Base-by-base conservation (phyloP, 768 basidiomycete genomes). In the Gloeopeniophorella convolvens region DNA sequence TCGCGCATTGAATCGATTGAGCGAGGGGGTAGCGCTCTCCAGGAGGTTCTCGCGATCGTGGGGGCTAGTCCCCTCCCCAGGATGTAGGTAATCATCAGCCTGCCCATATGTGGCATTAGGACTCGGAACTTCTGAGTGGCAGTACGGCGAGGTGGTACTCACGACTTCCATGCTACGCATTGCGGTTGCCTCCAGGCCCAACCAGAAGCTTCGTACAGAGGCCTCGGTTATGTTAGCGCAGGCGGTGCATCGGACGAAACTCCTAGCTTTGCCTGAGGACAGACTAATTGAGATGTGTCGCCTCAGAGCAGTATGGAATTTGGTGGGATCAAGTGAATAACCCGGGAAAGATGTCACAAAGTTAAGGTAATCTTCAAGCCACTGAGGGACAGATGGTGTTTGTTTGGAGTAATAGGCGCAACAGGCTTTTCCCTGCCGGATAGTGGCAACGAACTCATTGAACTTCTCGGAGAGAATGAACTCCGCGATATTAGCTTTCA, bases 191-290 rank as follows among this genome's bases (percentile, higher is more conserved):
- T 40, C 40, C 9, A 54, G 13, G 3, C 11, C 52, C 3, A 37
- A 9, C 50, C 50, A 51, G 27, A 51, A 51, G 3, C 24, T 16
- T 13, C 45, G 30, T 40, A 51, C n/a, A n/a, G n/a, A n/a, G n/a
- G n/a, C n/a, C n/a, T n/a, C n/a, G n/a, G n/a, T n/a, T n/a, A n/a
- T n/a, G n/a, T n/a, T n/a, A n/a, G n/a, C n/a, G n/a, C n/a, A n/a
- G n/a, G n/a, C n/a, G n/a, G n/a, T n/a, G n/a, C n/a, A n/a, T n/a
- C n/a, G n/a, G n/a, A n/a, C n/a, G n/a, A n/a, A n/a, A n/a, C n/a
- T n/a, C n/a, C n/a, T n/a, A n/a, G n/a, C n/a, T n/a, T n/a, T n/a
- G n/a, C n/a, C n/a, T n/a, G n/a, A n/a, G n/a, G n/a, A n/a, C n/a
- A n/a, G n/a, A n/a, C n/a, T n/a, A n/a, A n/a, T n/a, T n/a, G n/a